Conservation (phyloP, 2,329 filamentous ascomycete genomes). For the Aspergillus niger region DNA sequence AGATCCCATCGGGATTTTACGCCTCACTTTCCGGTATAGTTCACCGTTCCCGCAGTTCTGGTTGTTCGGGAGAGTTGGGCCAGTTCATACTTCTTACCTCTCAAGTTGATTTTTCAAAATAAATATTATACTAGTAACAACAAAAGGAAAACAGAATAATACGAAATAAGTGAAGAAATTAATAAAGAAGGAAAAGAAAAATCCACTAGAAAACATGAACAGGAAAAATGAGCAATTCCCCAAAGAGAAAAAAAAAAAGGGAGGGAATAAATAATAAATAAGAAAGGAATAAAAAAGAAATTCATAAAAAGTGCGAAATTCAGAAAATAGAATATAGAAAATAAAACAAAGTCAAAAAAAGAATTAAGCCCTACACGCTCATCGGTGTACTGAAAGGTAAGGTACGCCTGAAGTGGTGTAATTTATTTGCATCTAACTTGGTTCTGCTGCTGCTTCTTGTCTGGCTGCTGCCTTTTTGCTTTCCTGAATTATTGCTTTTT, state of each 20-base stretch:
- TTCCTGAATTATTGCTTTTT: constrained; percentile 16
- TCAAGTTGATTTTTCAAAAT: neutral
- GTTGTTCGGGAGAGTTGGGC: constrained; percentile 11
- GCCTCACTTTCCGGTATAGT: constrained; percentile 31
- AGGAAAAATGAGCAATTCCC: no score
- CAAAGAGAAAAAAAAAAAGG: neutral
- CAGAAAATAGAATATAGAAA: no score
- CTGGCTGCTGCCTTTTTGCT: constrained; percentile 6
- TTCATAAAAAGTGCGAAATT: constrained; percentile 10
- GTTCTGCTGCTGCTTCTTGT: no score
- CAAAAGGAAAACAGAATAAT: neutral
- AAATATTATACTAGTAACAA: neutral
- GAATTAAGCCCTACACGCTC: constrained; percentile 5
- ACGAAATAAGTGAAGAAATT: no score
- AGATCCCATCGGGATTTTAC: constrained; percentile 22
- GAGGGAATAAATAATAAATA: constrained; percentile 11
- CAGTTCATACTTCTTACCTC: constrained; percentile 11
- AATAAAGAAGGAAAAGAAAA: no score
- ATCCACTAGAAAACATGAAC: neutral
- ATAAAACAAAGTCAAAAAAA: constrained; percentile 12
- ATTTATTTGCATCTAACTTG: constrained; percentile 11
- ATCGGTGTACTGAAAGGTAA: constrained; percentile 21
- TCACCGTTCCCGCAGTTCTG: constrained; percentile 22
- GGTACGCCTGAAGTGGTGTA: constrained; percentile 10
- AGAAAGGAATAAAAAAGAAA: neutral